A percentile compares a stretch with the other conserved stretches of the same genome.
These are phyloP conservation scores for Torrubiella hemipterigena DNA, from an alignment of 2,329 filamentous ascomycete species.

Conservation along the genomic window DNA sequence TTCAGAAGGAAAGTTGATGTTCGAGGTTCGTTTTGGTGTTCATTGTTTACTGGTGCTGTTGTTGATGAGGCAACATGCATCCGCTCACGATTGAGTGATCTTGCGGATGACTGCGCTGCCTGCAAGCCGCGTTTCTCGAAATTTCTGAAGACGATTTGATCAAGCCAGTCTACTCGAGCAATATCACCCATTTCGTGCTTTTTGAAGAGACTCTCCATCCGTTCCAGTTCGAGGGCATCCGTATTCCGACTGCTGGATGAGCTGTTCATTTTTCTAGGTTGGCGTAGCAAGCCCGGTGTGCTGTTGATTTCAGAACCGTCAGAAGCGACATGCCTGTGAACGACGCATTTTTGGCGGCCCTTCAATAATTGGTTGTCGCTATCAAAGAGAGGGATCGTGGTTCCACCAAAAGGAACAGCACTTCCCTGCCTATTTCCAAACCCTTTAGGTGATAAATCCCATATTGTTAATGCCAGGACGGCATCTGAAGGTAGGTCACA, in stretches of 20 bases:
- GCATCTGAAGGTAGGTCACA: slow-evolving; percentile 70
- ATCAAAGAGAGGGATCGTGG: slow-evolving; percentile 86
- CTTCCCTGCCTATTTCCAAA: slow-evolving; percentile 59
- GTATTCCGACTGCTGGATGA: slow-evolving; percentile 47
- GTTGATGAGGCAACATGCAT: slow-evolving; percentile 18
- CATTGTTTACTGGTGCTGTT: slow-evolving; percentile 20
- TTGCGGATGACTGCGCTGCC: slow-evolving; percentile 51
- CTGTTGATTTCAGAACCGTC: slow-evolving; percentile 73
- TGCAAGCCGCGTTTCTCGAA: slow-evolving; percentile 66
- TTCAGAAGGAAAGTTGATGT: slow-evolving; percentile 66
- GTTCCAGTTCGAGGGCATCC: slow-evolving; percentile 72
- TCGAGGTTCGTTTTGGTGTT: slow-evolving; percentile 24
- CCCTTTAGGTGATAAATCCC: slow-evolving; percentile 81
- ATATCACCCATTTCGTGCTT: slow-evolving; percentile 98
- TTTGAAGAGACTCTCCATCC: slow-evolving; percentile 83
- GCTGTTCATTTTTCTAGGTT: slow-evolving; percentile 38
- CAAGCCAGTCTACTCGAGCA: slow-evolving; percentile 84
- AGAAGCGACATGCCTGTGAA: slow-evolving; percentile 72
- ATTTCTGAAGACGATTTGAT: slow-evolving; percentile 83
- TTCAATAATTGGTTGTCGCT: slow-evolving; percentile 83
- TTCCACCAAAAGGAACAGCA: slow-evolving; percentile 85
- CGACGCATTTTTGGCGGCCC: slow-evolving; percentile 78
- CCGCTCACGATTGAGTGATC: slow-evolving; percentile 38
- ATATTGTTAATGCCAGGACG: slow-evolving; percentile 82
- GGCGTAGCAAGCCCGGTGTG: slow-evolving; percentile 57